Evolutionary conservation across 129 eudicot species (phyloP), one percentile per base, ranked within the genome.

Genomic region (Logfia minima): DNA sequence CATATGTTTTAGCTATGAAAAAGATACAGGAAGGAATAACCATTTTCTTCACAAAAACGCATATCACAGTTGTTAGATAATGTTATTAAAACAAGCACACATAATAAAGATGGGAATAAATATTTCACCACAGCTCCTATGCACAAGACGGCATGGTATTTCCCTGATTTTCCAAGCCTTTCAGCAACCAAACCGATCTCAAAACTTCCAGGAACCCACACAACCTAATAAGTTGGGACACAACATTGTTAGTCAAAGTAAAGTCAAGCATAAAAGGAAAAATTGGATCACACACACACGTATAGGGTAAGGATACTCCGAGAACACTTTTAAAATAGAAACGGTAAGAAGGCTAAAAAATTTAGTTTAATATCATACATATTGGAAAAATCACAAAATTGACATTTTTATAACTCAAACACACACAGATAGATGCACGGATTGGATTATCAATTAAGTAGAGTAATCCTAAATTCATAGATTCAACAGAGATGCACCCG

Each of bases 181-280:
- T 91, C 90, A 56, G 98, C 98, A 77, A 86, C 91, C 55, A 94
- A 52, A 63, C 97, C 97, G 19, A 93, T 86, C 84, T 93, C 98
- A 72, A 87, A 93, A 78, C 90, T 70, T 72, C 98, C 98, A 77
- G 98, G 98, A 81, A 93, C 98, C 98, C 98, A 93, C 60, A 90
- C 87, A 68, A 93, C 98, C 98, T 93, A 75, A 68, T 11, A 67
- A 63, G 51, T 75, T 59, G 0, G 10, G 68, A 21, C 75, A 62
- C 22, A 56, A 51, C 31, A 60, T 72, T 34, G 31, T 68, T 22
- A 31, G 80, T 32, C 66, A 77, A 10, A 23, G 16, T 66, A 23
- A 21, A 32, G 9, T 63, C 19, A 4, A 62, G 63, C 66, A 80
- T 78, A 69, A 68, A 62, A n/a, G 10, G 7, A 4, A 29, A 24